Base-by-base conservation (phyloP, 164 flowering plant species). In the Dillenia turbinata region DNA sequence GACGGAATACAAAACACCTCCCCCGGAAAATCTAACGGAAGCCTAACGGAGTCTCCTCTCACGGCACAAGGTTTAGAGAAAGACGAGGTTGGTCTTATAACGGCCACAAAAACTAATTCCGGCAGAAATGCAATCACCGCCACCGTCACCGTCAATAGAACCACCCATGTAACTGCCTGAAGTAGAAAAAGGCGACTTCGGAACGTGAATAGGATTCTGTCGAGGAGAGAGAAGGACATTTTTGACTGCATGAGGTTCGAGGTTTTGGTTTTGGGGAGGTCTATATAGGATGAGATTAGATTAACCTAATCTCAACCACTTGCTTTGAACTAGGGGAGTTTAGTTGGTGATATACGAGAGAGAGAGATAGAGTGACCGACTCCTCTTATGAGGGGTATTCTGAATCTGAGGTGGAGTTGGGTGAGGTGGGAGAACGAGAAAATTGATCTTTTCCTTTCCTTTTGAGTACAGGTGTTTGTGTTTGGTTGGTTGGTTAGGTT, bases 61-160 rank as follows among this genome's bases (percentile, higher is more conserved):
- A 47, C 53, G 53, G 7, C 6, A 33, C 83, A 77, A 47, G 43
- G 65, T 14, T 52, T 12, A 9, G 84, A 76, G 63, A 68, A 74
- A 8, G 77, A 60, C 2, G 83, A 77, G 2, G 82, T 15, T n/a
- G 80, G 75, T 1, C 76, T 72, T 9, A 83, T 71, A 2, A 80
- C 78, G 5, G 75, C 69, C 0, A 79, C 78, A 54, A 85, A 87
- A 0, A 87, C 84, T 8, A 77, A 24, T 71, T 87, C 88, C 24
- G 88, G 87, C 9, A 85, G 61, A 66, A 85, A 85, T 1, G 94
- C 83, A 0, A 82, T 87, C 15, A 82, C 65, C 6, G 79, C 88
- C 19, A 88, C 88, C 11, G 81, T 74, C 24, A 67, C 17, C 3
- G 81, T 79, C 9, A 88, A 67, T 51, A 83, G 56, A 0, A 70